phyloP scores from a whole-genome alignment of 2,329 filamentous ascomycete genomes.

The Pyrenochaeta sp. region DNA sequence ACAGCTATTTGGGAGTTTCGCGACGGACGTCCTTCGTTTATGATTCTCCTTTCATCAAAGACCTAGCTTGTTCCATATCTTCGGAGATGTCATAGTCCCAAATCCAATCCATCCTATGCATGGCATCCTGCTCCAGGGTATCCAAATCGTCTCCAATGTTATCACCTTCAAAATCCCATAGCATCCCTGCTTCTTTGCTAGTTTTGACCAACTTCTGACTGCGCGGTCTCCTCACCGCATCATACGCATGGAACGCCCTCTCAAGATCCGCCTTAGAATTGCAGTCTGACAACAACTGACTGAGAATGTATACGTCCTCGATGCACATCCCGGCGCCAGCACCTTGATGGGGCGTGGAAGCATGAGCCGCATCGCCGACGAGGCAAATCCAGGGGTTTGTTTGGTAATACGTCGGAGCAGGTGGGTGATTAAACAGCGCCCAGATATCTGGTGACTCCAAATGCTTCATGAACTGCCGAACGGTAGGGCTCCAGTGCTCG shows the following conservation, averaged over 20 bases:
- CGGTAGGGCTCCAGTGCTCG: conserved; percentile 26
- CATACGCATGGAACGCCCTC: conserved; percentile 49
- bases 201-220: conserved; percentile 50
- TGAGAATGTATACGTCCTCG: conserved; percentile 60
- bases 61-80: conserved; percentile 37
- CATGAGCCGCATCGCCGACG: conserved; percentile 65
- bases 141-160: conserved; percentile 43
- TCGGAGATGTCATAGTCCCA: conserved; percentile 49
- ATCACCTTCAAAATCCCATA: conserved; percentile 50
- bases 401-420: conserved; percentile 50
- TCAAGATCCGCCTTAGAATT: conserved; percentile 22
- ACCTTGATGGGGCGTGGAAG: conserved; percentile 60
- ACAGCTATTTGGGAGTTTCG: no score
- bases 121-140: conserved; percentile 39
- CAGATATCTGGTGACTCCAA: conserved; percentile 58
- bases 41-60: no score
- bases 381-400: conserved; percentile 50
- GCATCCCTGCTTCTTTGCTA: conserved; percentile 48
- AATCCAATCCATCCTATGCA: conserved; percentile 47
- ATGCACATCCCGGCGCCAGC: conserved; percentile 63
- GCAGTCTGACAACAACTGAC: conserved; percentile 43
- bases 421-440: conserved; percentile 57
- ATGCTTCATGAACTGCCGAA: conserved; percentile 27
- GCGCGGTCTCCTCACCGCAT: conserved; percentile 48
- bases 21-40: no score